A percentile compares a stretch with the other conserved stretches of the same genome.
phyloP scores from a whole-genome alignment of 1,284 basidiomycete genomes.

The Fistulina hepatica region DNA sequence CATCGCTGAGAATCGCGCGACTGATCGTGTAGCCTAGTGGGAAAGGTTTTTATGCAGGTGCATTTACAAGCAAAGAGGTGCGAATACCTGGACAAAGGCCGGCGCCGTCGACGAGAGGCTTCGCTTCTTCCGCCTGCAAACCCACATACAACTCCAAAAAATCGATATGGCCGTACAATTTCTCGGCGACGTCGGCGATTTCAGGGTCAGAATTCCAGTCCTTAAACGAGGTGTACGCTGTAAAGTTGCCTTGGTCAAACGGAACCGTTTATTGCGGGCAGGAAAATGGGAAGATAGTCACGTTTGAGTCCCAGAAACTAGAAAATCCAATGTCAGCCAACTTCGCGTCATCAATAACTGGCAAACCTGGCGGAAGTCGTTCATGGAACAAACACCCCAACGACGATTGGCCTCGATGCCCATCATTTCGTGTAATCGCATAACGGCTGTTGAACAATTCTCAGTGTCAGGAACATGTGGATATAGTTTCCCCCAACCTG shows the following conservation, averaged over 20 bases:
- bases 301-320: conserved; percentile 67
- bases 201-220: conserved; percentile 78
- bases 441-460: conserved; percentile 26
- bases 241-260: conserved; percentile 2
- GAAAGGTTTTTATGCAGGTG: conserved; percentile 3
- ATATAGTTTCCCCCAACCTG: conserved; percentile 24
- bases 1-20: conserved; percentile 80
- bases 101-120: conserved; percentile 66
- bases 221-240: conserved; percentile 53
- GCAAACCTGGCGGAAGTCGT: conserved; percentile 67
- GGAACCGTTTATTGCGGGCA: not conserved
- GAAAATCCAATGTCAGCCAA: not conserved
- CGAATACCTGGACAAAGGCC: conserved; percentile 69
- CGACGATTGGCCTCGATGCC: conserved; percentile 65
- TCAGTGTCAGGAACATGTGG: not conserved
- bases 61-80: not conserved
- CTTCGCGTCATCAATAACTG: not conserved
- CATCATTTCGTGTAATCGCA: conserved; percentile 76
- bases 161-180: conserved; percentile 67
- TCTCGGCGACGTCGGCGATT: conserved; percentile 64
- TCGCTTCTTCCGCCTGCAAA: conserved; percentile 60
- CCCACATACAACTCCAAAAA: conserved; percentile 77
- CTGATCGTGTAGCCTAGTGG: conserved; percentile 67
- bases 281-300: conserved; percentile 23
- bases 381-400: conserved; percentile 81